Evolutionary conservation across 176 grass and related monocot species (phyloP).

Genomic region (Paspalum vaginatum): DNA sequence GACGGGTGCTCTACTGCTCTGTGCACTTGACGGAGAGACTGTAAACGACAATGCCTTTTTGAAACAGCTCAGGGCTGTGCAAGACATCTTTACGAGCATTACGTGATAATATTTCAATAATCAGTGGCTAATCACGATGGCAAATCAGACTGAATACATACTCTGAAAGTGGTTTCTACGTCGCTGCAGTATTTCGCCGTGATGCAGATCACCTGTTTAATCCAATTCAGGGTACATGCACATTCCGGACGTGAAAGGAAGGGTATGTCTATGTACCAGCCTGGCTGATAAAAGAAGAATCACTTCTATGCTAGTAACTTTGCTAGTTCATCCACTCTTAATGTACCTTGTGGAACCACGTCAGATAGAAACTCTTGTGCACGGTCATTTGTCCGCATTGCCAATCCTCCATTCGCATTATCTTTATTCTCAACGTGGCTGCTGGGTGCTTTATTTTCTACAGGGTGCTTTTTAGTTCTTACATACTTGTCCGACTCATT

Average conservation of each 20-base stretch:
- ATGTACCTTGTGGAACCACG: constrained; percentile 65
- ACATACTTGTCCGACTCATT: constrained; percentile 34
- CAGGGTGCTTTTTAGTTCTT: constrained; percentile 32
- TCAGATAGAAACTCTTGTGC: constrained; percentile 51
- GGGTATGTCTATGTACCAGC: background rate
- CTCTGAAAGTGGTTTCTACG: background rate
- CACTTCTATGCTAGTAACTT: constrained; percentile 66
- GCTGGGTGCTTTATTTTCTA: constrained; percentile 28
- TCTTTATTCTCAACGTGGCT: constrained; percentile 37
- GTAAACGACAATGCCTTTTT: no score
- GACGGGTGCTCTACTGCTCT: no score
- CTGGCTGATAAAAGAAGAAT: background rate
- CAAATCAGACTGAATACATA: no score
- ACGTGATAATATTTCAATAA: no score
- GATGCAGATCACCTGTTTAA: background rate
- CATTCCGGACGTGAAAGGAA: background rate
- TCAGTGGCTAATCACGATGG: no score
- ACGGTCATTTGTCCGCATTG: constrained; percentile 49
- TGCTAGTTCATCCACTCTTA: constrained; percentile 91
- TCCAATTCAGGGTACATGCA: background rate
- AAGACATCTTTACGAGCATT: no score
- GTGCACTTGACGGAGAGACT: no score
- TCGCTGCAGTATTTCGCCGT: background rate
- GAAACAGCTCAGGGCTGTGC: no score
- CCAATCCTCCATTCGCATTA: constrained; percentile 22